Evolutionary conservation across 108 stramenopile genomes (phyloP).

Genomic region (Epithemia pelagica): DNA sequence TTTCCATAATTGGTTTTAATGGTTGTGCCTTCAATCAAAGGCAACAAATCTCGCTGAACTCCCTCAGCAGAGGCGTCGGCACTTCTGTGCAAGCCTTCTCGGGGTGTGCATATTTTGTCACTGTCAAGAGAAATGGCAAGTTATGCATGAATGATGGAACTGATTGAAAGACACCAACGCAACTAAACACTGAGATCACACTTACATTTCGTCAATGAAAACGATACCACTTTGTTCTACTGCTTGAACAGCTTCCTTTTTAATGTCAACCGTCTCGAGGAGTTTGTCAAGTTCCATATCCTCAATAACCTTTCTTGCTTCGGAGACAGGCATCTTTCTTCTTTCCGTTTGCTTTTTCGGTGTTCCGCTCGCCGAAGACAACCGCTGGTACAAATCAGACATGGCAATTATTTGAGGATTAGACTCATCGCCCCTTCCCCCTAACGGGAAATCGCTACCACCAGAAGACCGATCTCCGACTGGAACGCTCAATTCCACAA

Average conservation of each 20-base stretch:
- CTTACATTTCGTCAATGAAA: conserved; percentile 96
- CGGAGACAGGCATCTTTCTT: conserved; percentile 78
- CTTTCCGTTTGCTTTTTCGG: conserved; percentile 63
- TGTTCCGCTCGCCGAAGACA: conserved; percentile 32
- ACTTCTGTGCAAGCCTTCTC: conserved; percentile 67
- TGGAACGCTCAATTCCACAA: conserved; percentile 88
- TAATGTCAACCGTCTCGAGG: conserved; percentile 84
- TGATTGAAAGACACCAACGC: too few species aligned
- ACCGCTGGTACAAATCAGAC: conserved; percentile 53
- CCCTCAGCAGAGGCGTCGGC: conserved; percentile 98
- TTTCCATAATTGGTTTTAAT: conserved; percentile 97
- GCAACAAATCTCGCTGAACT: conserved; percentile 96
- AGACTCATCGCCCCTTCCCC: conserved; percentile 17
- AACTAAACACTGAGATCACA: too few species aligned
- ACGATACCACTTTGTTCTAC: conserved; percentile 98
- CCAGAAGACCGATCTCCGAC: conserved; percentile 25
- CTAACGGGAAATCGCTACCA: conserved; percentile 17
- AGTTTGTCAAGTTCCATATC: conserved; percentile 93
- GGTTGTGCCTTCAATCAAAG: conserved; percentile 96
- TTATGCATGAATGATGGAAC: background rate
- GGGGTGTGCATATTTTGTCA: conserved; percentile 92
- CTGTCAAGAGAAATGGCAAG: background rate
- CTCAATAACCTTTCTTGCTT: conserved; percentile 85
- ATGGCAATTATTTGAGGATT: conserved; percentile 68
- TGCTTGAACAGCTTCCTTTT: conserved; percentile 89